Base-by-base conservation (phyloP, 1,284 basidiomycete genomes). In the Schizophyllum amplum region DNA sequence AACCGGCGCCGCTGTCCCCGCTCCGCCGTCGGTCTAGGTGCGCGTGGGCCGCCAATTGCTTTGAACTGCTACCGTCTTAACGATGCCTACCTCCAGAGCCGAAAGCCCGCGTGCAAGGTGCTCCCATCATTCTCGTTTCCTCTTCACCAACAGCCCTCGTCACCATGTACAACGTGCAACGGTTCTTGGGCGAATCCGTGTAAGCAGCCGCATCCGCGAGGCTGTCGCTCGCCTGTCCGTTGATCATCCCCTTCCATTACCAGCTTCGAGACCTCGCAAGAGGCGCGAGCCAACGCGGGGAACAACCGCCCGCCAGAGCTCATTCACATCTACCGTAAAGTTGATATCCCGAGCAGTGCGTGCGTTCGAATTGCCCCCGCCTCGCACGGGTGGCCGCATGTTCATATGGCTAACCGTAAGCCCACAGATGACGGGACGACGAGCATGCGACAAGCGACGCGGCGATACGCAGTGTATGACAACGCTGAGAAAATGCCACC, bases 151-250 rank as follows among this genome's bases (percentile, higher is more conserved):
- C 95, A 0, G 87, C 94, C 6, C 82, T 99, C 55, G 86, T 99
- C 67, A 98, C 93, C 4, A 97, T 99, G 93, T 89, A 95, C 81
- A 99, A 99, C 69, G 93, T 98, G 59, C 92, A 92, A 69, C 82
- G 82, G 51, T 96, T 98, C 71, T 73, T 99, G 17, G 92, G 98
- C 72, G 91, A 98, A 66, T 84, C 94, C 1, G 74, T 85, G 81
- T 94, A 74, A 65, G 86, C 46, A 1, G 51, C 21, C 48, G 42
- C 21, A 25, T 11, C 26, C 24, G 25, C 47, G n/a, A 46, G 46
- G 21, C 57, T 49, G 24, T 6, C 42, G 23, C 56, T 27, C 55
- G 50, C 2, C 21, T 55, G 26, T 11, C n/a, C n/a, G n/a, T n/a
- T n/a, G n/a, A n/a, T n/a, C n/a, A n/a, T n/a, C n/a, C n/a, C n/a